Evolutionary conservation across 129 eudicot species (phyloP), one percentile per base, ranked within the genome.

Genomic region (Flaveria sonorensis): DNA sequence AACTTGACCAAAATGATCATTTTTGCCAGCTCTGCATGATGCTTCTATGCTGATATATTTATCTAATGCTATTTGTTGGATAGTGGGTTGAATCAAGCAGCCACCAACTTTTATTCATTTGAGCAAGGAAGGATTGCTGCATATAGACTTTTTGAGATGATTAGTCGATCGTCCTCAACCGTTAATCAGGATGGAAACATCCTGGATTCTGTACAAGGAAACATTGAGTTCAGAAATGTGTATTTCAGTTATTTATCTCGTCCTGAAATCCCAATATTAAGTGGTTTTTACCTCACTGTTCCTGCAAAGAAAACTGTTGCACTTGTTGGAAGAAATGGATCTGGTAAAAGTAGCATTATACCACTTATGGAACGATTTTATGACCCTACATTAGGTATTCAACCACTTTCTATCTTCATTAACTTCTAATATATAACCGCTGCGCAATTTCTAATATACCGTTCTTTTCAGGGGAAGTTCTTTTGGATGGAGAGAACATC

Each of bases 111-210:
- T 81, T 94, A 91, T 73, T 91, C 97, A 12, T 94, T 94, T 86
- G 97, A 90, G 81, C 98, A 91, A 94, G 98, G 97, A 73, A 86
- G 98, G 69, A 91, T 94, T 89, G 97, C 98, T 81, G 98, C 98
- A 39, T 94, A 90, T 75, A 87, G 97, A 87, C 92, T 94, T 59
- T 91, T 84, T 85, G 98, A 94, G 86, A 94, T 94, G 98, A 94
- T 94, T 78, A 89, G 92, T 71, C 96, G 98, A 48, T 93, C 98
- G 72, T 87, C 97, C 18, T 88, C 95, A 62, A 77, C 86, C 15
- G 86, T 82, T 23, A 82, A 87, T 82, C 89, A 88, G 71, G 96
- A 87, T 23, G 98, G 98, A 32, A 79, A 61, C 62, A 80, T 83
- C 61, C 88, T 88, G 76, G 80, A 77, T 78, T 84, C 90, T 36